Evolutionary conservation across 345 rosid species (phyloP).

Genomic region (Lepidium aucheri): DNA sequence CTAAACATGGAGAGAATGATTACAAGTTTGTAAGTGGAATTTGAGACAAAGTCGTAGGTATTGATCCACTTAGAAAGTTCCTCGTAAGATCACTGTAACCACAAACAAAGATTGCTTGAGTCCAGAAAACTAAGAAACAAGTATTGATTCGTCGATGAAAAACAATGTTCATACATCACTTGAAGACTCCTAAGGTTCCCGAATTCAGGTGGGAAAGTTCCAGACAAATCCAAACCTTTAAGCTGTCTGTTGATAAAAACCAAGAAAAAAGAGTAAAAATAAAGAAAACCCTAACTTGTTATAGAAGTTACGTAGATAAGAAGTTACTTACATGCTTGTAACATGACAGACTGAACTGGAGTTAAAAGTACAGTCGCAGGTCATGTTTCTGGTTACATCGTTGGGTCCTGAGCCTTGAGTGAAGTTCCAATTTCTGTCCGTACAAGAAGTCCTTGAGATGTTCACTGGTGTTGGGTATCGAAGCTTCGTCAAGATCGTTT

Average conservation of each 20-base stretch:
- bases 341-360: constrained; percentile 43
- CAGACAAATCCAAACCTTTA: constrained; percentile 51
- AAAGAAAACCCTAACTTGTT: not conserved
- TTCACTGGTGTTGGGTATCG: constrained; percentile 15
- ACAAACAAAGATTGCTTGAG: not conserved
- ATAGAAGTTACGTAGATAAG: not conserved
- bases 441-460: constrained; percentile 37
- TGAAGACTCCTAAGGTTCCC: constrained; percentile 44
- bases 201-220: constrained; percentile 58
- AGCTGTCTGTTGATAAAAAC: constrained; percentile 33
- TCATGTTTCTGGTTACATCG: constrained; percentile 19
- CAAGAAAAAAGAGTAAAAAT: not conserved
- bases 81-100: constrained; percentile 33
- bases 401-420: not conserved
- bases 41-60: constrained; percentile 46
- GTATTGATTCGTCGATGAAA: not conserved
- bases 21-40: constrained; percentile 52
- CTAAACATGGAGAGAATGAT: not conserved
- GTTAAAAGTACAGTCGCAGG: constrained; percentile 41
- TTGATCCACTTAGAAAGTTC: constrained; percentile 63
- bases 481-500: constrained; percentile 39
- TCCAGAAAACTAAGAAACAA: not conserved
- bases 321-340: constrained; percentile 39
- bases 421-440: constrained; percentile 31
- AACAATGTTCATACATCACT: constrained; percentile 41